These are phyloP conservation scores for Rosa multiflora DNA, from an alignment of 306 rosid species.

Conservation along the genomic window DNA sequence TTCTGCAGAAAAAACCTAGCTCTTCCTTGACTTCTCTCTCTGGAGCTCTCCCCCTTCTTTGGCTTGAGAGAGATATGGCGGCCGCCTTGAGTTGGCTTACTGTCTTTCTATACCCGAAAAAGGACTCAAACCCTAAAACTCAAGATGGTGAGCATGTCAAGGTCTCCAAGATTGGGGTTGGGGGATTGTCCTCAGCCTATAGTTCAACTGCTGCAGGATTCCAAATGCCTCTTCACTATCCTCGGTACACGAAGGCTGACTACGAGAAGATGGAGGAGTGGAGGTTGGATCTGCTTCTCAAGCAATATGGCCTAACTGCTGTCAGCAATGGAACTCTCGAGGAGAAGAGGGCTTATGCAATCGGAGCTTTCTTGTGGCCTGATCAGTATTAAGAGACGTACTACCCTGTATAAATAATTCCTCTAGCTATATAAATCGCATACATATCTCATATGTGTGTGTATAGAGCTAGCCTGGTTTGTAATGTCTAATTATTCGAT, in stretches of 20 bases:
- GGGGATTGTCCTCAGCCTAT: background rate
- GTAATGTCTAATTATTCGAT: background rate
- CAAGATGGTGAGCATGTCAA: background rate
- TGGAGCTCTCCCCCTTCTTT: background rate
- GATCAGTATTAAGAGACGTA: conserved; percentile 37
- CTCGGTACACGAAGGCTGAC: conserved; percentile 57
- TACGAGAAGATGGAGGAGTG: conserved; percentile 81
- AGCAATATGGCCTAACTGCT: conserved; percentile 55
- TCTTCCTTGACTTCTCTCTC: background rate
- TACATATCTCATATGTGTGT: background rate
- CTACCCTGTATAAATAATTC: background rate
- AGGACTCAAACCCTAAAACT: background rate
- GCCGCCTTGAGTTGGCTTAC: conserved; percentile 48
- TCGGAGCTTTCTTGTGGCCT: conserved; percentile 78
- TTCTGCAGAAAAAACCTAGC: conserved; percentile 1
- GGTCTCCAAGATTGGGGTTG: background rate
- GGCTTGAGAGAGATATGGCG: conserved; percentile 12
- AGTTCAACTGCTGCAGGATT: conserved; percentile 24
- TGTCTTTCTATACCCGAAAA: conserved; percentile 37
- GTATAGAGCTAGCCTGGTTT: background rate
- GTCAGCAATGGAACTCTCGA: conserved; percentile 38
- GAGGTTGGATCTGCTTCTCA: conserved; percentile 65
- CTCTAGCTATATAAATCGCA: background rate
- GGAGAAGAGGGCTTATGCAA: conserved; percentile 63
- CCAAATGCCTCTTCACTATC: conserved; percentile 84